phyloP scores from a whole-genome alignment of 371 early-diverging fungal species.

The Quaeritorhiza haematococci region DNA sequence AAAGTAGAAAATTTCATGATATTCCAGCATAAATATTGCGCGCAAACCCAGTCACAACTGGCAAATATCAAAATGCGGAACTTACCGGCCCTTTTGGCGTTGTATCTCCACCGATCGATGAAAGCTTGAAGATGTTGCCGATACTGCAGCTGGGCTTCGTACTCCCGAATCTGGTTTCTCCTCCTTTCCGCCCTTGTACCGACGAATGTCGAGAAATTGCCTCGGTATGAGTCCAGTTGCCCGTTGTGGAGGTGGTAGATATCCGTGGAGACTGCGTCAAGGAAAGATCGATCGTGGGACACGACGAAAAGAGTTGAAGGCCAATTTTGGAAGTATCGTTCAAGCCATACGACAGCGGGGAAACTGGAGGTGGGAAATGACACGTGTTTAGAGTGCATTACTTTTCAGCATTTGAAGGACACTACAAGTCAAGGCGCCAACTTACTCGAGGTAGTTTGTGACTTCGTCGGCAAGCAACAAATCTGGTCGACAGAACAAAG shows the following conservation, averaged over 20 bases:
- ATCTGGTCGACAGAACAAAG: conserved; percentile 93
- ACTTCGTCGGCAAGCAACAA: conserved; percentile 98
- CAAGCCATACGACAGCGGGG: conserved; percentile 95
- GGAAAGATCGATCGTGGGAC: conserved; percentile 96
- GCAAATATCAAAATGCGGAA: neutral
- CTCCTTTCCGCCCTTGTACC: conserved; percentile 85
- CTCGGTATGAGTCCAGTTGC: conserved; percentile 88
- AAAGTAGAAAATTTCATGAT: neutral
- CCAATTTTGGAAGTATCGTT: conserved; percentile 87
- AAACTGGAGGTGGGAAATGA: conserved; percentile 31
- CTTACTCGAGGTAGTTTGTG: conserved; percentile 82
- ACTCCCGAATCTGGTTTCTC: conserved; percentile 83
- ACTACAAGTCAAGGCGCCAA: neutral
- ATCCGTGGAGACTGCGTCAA: conserved; percentile 95
- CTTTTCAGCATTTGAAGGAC: neutral
- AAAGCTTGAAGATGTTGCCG: conserved; percentile 89
- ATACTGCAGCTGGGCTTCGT: conserved; percentile 90
- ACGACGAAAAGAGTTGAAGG: conserved; percentile 89
- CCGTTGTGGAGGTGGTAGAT: conserved; percentile 92
- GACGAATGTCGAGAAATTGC: conserved; percentile 88
- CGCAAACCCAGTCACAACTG: neutral
- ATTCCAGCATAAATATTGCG: neutral
- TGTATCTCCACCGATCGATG: conserved; percentile 98
- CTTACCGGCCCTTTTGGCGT: conserved; percentile 85
- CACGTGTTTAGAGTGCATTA: conserved; percentile 38